These are phyloP conservation scores for Peronospora destructor DNA, from an alignment of 352 stramenopile genomes.

Conservation along the genomic window DNA sequence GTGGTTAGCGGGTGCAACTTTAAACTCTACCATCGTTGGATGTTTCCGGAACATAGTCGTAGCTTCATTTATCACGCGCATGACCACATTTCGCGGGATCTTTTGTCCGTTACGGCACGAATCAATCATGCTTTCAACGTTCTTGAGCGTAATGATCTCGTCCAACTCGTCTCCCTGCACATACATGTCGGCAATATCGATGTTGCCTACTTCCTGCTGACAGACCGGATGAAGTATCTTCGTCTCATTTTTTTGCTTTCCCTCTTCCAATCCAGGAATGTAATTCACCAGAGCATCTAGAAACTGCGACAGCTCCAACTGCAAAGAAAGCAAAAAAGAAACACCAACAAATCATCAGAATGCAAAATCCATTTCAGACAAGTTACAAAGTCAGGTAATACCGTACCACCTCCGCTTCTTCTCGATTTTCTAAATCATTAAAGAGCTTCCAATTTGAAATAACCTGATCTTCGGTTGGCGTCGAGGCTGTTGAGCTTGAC, in stretches of 20 bases:
- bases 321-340: slow-evolving; percentile 1
- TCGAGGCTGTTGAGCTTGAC: slow-evolving; percentile 28
- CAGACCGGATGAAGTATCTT: slow-evolving; percentile 22
- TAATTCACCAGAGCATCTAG: slow-evolving; percentile 68
- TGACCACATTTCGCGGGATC: slow-evolving; percentile 67
- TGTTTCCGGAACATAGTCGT: slow-evolving; percentile 44
- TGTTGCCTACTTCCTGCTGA: slow-evolving; percentile 55
- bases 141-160: slow-evolving; percentile 55
- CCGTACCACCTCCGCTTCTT: slow-evolving; percentile 74
- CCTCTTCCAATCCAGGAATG: slow-evolving; percentile 62
- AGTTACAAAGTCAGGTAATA: background rate
- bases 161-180: slow-evolving; percentile 51
- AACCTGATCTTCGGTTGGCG: slow-evolving; percentile 44
- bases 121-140: slow-evolving; percentile 65
- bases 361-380: background rate
- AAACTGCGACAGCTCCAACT: slow-evolving; percentile 78
- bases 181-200: slow-evolving; percentile 85
- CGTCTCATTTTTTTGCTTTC: slow-evolving; percentile 19
- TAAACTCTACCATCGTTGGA: slow-evolving; percentile 63
- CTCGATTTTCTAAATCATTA: slow-evolving; percentile 80
- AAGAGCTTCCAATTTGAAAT: slow-evolving; percentile 86
- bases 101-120: slow-evolving; percentile 74
- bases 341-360: background rate
- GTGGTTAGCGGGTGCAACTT: slow-evolving; percentile 62
- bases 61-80: slow-evolving; percentile 62